Conservation (phyloP, 495 filamentous ascomycete species). For the Penicillium ochrochloron region DNA sequence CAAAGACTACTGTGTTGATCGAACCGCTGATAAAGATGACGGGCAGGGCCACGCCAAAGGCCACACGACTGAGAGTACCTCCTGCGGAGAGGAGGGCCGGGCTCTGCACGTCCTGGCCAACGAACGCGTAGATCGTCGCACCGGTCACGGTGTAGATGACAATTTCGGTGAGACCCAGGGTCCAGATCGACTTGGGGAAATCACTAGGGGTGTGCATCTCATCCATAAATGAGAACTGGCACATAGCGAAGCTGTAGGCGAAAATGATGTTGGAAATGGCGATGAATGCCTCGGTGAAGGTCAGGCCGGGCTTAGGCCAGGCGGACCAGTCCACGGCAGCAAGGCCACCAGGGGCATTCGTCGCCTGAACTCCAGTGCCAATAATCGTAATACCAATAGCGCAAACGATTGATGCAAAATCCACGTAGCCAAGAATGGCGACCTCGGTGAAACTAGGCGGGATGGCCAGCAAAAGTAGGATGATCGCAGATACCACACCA, state of each 20-base stretch:
- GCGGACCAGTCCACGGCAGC: slow-evolving; percentile 43
- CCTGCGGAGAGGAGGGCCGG: slow-evolving; percentile 72
- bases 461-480: slow-evolving; percentile 63
- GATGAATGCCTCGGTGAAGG: slow-evolving; percentile 53
- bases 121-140: slow-evolving; percentile 69
- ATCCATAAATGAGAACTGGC: slow-evolving; percentile 72
- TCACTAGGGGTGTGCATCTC: slow-evolving; percentile 73
- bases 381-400: slow-evolving; percentile 75
- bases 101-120: slow-evolving; percentile 64
- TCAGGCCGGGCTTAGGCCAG: slow-evolving; percentile 37
- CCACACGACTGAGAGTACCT: slow-evolving; percentile 62
- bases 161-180: slow-evolving; percentile 64
- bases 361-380: slow-evolving; percentile 56
- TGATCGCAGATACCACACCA: slow-evolving; percentile 61
- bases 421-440: slow-evolving; percentile 64
- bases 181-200: slow-evolving; percentile 64
- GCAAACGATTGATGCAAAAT: slow-evolving; percentile 65
- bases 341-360: slow-evolving; percentile 38
- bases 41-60: slow-evolving; percentile 73
- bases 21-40: slow-evolving; percentile 72
- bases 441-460: slow-evolving; percentile 59
- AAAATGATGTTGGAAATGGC: slow-evolving; percentile 74
- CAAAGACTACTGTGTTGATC: slow-evolving; percentile 65
- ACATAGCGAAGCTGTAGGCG: slow-evolving; percentile 66
- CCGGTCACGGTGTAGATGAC: slow-evolving; percentile 71